Percentiles rank a stretch among this genome's conserved stretches.
These are phyloP conservation scores for Nannochloris sp. DNA, from an alignment of 139 green algal genomes.

Conservation along the genomic window DNA sequence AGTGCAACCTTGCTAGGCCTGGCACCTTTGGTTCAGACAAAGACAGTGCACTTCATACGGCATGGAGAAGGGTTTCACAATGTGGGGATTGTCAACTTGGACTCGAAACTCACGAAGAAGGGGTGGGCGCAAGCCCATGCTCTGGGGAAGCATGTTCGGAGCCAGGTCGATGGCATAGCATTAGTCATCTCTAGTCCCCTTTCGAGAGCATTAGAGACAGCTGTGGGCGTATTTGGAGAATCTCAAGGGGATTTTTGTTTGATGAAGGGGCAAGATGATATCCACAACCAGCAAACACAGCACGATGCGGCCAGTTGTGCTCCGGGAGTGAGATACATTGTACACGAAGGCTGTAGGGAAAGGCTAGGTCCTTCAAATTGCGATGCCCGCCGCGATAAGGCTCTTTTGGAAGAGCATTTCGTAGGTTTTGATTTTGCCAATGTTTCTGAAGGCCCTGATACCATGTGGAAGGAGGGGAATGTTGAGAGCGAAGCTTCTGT, in stretches of 20 bases:
- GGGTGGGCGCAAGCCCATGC: conserved; percentile 41
- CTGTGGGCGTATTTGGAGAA: conserved; percentile 29
- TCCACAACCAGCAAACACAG: conserved; percentile 6
- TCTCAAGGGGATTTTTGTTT: not conserved
- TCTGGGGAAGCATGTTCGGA: conserved; percentile 29
- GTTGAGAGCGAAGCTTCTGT: conserved; percentile 31
- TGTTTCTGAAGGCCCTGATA: conserved; percentile 24
- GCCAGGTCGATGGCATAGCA: conserved; percentile 12
- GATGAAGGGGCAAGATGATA: conserved; percentile 13
- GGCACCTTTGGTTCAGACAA: conserved; percentile 29
- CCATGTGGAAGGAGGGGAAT: conserved; percentile 16
- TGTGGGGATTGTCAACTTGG: conserved; percentile 29
- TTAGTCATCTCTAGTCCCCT: conserved; percentile 33
- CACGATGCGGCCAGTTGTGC: conserved; percentile 11
- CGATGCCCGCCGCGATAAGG: conserved; percentile 27
- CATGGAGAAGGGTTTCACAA: conserved; percentile 54
- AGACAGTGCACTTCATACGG: conserved; percentile 43
- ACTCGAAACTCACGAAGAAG: conserved; percentile 33
- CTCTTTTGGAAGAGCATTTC: conserved; percentile 18
- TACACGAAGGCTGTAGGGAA: conserved; percentile 34
- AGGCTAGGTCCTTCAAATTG: conserved; percentile 30
- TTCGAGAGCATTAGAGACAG: conserved; percentile 34
- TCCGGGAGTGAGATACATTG: conserved; percentile 20
- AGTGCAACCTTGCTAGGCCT: conserved; percentile 19
- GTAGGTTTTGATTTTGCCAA: conserved; percentile 39